phyloP scores from a whole-genome alignment of 2,329 filamentous ascomycete genomes.

The Hawksworthiomyces lignivorus region DNA sequence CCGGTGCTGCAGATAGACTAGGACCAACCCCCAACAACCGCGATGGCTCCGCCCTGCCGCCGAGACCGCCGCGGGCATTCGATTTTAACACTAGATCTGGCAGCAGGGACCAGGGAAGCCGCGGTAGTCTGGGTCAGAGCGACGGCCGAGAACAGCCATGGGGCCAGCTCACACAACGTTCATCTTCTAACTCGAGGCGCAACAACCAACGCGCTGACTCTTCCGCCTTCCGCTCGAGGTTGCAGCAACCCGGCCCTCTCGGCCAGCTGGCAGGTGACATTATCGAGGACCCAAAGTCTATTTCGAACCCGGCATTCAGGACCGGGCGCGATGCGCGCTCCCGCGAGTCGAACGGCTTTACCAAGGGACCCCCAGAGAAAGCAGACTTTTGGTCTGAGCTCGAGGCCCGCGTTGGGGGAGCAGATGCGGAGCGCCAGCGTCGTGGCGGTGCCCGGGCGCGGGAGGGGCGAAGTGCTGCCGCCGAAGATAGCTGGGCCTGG shows the following conservation, averaged over 20 bases:
- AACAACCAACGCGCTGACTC: too few species aligned
- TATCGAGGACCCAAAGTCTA: neutral
- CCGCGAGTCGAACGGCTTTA: too few species aligned
- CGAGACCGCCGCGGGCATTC: neutral
- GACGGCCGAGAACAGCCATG: slow-evolving; percentile 1
- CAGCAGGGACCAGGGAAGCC: neutral
- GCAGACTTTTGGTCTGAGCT: slow-evolving; percentile 6
- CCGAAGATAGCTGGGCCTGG: neutral
- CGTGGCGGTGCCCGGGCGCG: too few species aligned
- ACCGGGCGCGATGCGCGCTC: neutral
- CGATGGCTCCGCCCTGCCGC: neutral
- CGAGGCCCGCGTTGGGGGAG: neutral
- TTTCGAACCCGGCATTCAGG: neutral
- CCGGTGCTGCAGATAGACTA: too few species aligned
- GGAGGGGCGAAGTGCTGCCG: neutral
- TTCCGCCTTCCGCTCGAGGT: too few species aligned
- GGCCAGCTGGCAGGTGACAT: neutral
- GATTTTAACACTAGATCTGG: neutral
- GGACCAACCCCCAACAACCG: too few species aligned
- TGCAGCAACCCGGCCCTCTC: neutral
- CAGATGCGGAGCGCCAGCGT: neutral
- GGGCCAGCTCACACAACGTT: slow-evolving; percentile 1
- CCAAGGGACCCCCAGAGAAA: neutral
- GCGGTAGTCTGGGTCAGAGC: neutral
- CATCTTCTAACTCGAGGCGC: neutral